These are phyloP conservation scores for Mucor piriformis DNA, from an alignment of 371 early-diverging fungal species.

Conservation along the genomic window DNA sequence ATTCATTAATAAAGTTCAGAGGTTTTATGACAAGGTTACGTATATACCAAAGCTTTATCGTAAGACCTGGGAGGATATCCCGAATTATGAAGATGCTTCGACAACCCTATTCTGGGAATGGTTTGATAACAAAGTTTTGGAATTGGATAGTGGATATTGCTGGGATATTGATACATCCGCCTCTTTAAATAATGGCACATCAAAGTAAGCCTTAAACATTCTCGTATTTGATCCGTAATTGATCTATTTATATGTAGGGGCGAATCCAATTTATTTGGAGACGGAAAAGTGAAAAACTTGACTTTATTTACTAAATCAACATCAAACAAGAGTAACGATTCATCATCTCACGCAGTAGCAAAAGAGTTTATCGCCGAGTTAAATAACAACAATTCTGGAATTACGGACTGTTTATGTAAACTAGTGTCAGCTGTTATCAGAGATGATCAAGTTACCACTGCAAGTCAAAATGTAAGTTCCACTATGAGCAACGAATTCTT, in stretches of 20 bases:
- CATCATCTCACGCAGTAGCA: neutral
- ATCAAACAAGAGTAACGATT: neutral
- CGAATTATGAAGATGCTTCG: neutral
- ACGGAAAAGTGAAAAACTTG: neutral
- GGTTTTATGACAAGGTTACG: constrained; percentile 37
- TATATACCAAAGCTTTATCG: constrained; percentile 3
- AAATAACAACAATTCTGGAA: constrained; percentile 51
- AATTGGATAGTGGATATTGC: constrained; percentile 30
- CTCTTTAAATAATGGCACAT: neutral
- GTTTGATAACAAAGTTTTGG: constrained; percentile 49
- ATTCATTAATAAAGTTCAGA: constrained; percentile 34
- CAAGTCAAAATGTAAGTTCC: neutral
- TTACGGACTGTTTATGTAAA: constrained; percentile 41
- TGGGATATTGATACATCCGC: constrained; percentile 36
- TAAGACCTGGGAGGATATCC: constrained; percentile 16
- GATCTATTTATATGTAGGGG: neutral
- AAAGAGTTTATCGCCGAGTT: constrained; percentile 24
- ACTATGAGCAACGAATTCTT: constrained; percentile 7
- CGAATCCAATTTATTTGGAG: neutral
- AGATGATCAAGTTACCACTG: neutral
- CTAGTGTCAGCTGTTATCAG: constrained; percentile 17
- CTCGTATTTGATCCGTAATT: neutral
- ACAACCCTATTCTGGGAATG: constrained; percentile 33
- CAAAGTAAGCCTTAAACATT: constrained; percentile 9
- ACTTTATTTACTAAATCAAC: neutral